These are phyloP conservation scores for Centrapalus pauciflorus DNA, from an alignment of 129 eudicot genomes.

Conservation along the genomic window DNA sequence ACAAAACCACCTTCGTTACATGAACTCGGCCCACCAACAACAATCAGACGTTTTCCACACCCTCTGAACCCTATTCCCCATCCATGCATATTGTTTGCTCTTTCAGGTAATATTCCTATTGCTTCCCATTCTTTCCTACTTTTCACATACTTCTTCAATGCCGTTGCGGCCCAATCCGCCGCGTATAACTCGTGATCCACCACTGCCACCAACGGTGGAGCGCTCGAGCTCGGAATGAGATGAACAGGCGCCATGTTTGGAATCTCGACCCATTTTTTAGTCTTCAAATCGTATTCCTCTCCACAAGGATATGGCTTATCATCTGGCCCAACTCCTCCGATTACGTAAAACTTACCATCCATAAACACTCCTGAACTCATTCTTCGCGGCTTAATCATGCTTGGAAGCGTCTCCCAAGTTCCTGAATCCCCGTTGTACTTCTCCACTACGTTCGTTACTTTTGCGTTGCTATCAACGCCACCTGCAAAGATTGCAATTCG, in stretches of 20 bases:
- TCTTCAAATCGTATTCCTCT: slow-evolving; percentile 49
- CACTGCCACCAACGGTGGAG: slow-evolving; percentile 75
- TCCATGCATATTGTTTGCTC: slow-evolving; percentile 45
- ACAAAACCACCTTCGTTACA: slow-evolving; percentile 27
- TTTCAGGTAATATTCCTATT: slow-evolving; percentile 49
- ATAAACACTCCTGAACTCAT: slow-evolving; percentile 63
- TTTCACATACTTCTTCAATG: slow-evolving; percentile 53
- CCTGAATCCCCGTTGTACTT: slow-evolving; percentile 45
- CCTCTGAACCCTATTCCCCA: slow-evolving; percentile 80
- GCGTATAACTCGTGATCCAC: slow-evolving; percentile 61
- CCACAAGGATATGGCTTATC: slow-evolving; percentile 46
- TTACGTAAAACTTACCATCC: slow-evolving; percentile 67
- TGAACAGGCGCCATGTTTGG: slow-evolving; percentile 32
- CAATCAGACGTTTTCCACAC: slow-evolving; percentile 56
- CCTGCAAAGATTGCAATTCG: slow-evolving; percentile 61
- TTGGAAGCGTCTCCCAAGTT: slow-evolving; percentile 46
- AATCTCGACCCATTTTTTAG: slow-evolving; percentile 45
- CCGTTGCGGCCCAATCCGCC: slow-evolving; percentile 52
- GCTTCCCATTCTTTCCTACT: slow-evolving; percentile 35
- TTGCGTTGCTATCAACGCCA: slow-evolving; percentile 41
- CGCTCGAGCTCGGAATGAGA: slow-evolving; percentile 43
- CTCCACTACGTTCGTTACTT: slow-evolving; percentile 39
- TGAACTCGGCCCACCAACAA: slow-evolving; percentile 55
- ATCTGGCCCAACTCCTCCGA: slow-evolving; percentile 49
- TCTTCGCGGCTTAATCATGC: slow-evolving; percentile 46